Base-by-base conservation (phyloP, 768 basidiomycete species). In the Termitomyces heimii region DNA sequence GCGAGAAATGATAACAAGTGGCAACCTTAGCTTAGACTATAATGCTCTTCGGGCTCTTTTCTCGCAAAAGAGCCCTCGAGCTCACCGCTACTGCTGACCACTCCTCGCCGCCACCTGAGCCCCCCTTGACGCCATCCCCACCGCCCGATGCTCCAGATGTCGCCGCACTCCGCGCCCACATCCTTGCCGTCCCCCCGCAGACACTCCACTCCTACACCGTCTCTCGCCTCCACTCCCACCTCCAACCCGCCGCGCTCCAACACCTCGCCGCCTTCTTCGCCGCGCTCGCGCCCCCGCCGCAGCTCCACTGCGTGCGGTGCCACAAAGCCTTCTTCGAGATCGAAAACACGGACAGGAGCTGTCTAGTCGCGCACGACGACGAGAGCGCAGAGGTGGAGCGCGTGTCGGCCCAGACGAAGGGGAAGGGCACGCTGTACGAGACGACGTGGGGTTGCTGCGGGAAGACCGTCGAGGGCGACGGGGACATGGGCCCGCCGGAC, bases 381-480 rank as follows among this genome's bases (percentile, higher is more conserved):
- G 89, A 92, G 37, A 89, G 88, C 62, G 84, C 89, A 0, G 74
- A 84, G 54, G 88, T 92, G 3, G 85, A 86, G 65, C 78, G 85
- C 32, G 76, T 86, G 1, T 71, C 75, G 4, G 63, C 67, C 4
- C 4, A 32, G 32, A 66, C 64, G 32, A 66, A 66, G 45, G 65
- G 67, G 7, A 54, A 64, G 31, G 70, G 71, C 16, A 70, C 70
- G 2, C 67, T 72, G 50, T 79, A 78, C 57, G 77, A 82, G 71
- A 77, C 89, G 0, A 71, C 84, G 2, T 92, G 83, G 81, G 82
- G 80, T 3, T 92, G 90, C 71, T 92, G 89, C 68, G 86, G 81
- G 8, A 75, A 79, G 64, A 85, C 81, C 0, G 85, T 84, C 6
- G 84, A 89, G 26, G 89, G 89, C 0, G 39, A 32, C 10, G 32